A percentile compares a stretch with the other conserved stretches of the same genome.
phyloP scores from a whole-genome alignment of 208 protist species.

The Polymyxa betae region DNA sequence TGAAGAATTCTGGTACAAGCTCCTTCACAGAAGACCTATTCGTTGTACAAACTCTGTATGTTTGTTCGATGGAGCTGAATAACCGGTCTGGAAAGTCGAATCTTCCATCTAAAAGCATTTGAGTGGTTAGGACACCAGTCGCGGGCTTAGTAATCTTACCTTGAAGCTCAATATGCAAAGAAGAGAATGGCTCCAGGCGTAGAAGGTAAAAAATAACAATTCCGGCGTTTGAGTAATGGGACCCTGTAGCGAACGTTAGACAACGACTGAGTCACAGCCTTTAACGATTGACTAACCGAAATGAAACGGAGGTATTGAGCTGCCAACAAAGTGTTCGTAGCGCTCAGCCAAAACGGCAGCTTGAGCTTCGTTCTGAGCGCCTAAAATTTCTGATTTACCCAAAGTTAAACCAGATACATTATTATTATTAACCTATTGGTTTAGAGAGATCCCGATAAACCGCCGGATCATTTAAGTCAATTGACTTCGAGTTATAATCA shows the following conservation, averaged over 20 bases:
- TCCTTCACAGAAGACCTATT: slow-evolving; percentile 60
- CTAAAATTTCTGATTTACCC: background rate
- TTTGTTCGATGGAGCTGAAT: slow-evolving; percentile 55
- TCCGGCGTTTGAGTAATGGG: slow-evolving; percentile 64
- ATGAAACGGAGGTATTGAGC: slow-evolving; percentile 41
- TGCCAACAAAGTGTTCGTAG: slow-evolving; percentile 38
- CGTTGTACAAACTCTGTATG: slow-evolving; percentile 42
- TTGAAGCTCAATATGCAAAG: slow-evolving; percentile 63
- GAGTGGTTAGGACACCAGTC: background rate
- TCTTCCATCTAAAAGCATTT: slow-evolving; percentile 27
- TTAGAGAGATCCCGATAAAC: slow-evolving; percentile 69
- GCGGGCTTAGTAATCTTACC: background rate
- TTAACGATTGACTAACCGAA: background rate
- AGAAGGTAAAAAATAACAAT: slow-evolving; percentile 64
- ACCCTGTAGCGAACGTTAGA: background rate
- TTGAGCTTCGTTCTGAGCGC: background rate
- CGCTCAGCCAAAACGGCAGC: background rate
- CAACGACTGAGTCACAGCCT: slow-evolving; percentile 53
- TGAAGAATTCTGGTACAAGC: slow-evolving; percentile 78
- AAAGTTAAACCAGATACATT: slow-evolving; percentile 8
- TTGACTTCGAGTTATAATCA: slow-evolving; percentile 60
- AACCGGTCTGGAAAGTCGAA: slow-evolving; percentile 56
- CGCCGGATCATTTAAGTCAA: slow-evolving; percentile 63
- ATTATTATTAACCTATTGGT: slow-evolving; percentile 66
- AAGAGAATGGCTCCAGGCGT: slow-evolving; percentile 63